These are phyloP conservation scores for Lathyrus oleraceus DNA, from an alignment of 306 rosid species.

Conservation along the genomic window DNA sequence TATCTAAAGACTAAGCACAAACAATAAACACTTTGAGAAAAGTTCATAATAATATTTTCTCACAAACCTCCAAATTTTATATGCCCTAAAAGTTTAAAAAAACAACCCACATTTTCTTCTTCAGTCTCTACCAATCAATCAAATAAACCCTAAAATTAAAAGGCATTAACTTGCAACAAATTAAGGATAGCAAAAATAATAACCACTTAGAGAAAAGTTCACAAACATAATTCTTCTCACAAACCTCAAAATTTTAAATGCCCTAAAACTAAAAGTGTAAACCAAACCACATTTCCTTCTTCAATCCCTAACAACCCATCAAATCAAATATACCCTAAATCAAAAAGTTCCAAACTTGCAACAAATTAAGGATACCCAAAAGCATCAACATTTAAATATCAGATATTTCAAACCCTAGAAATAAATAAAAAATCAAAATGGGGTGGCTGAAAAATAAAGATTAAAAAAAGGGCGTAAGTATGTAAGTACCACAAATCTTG, in stretches of 20 bases:
- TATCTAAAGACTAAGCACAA: neutral
- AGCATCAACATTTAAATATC: neutral
- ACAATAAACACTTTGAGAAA: neutral
- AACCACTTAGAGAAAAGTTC: neutral
- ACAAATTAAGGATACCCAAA: constrained; percentile 7
- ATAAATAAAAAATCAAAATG: neutral
- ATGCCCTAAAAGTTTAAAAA: constrained; percentile 33
- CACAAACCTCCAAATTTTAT: neutral
- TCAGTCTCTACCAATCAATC: neutral
- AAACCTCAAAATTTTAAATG: neutral
- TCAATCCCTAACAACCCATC: neutral
- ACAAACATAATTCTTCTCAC: no score
- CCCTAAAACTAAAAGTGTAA: neutral
- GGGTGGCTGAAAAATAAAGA: neutral
- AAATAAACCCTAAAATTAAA: constrained; percentile 23
- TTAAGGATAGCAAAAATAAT: neutral
- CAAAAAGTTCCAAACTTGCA: constrained; percentile 28
- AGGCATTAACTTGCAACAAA: constrained; percentile 32
- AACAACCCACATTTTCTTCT: constrained; percentile 26
- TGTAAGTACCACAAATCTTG: constrained; percentile 80
- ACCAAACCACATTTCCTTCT: constrained; percentile 29
- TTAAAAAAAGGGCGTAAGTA: neutral
- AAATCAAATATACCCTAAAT: constrained; percentile 12
- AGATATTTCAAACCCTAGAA: constrained; percentile 9
- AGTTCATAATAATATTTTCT: neutral